Conservation (phyloP, 2,329 filamentous ascomycete genomes). For the Waltergamsia citrina region DNA sequence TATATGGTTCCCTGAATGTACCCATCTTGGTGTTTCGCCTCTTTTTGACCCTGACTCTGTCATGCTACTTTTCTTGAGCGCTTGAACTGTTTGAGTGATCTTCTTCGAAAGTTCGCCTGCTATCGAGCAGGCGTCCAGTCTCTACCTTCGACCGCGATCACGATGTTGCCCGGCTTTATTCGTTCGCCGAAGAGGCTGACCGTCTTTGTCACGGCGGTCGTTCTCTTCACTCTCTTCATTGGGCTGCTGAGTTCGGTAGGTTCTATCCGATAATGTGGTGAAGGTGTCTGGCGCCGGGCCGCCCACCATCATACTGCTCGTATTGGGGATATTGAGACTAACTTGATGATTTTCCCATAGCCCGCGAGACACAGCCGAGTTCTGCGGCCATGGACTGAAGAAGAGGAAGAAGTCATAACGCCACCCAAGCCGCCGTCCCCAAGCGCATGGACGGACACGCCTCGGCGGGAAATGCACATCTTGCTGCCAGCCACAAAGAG, state of each 20-base stretch:
- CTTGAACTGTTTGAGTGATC: too few species aligned
- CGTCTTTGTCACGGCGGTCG: neutral
- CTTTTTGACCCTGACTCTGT: too few species aligned
- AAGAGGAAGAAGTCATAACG: neutral
- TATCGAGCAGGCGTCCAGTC: too few species aligned
- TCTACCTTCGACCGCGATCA: too few species aligned
- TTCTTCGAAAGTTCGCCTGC: too few species aligned
- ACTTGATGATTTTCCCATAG: neutral
- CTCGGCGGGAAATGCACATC: conserved; percentile 10
- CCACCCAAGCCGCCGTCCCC: neutral
- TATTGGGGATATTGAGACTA: too few species aligned
- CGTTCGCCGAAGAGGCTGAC: neutral
- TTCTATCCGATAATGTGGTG: neutral
- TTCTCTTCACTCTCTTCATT: neutral
- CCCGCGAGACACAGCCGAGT: neutral
- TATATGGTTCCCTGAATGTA: too few species aligned
- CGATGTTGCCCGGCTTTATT: neutral
- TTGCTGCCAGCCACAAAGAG: conserved; percentile 15
- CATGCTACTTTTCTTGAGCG: too few species aligned
- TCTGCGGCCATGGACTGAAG: neutral
- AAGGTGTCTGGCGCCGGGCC: too few species aligned
- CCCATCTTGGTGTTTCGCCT: too few species aligned
- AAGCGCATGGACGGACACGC: neutral
- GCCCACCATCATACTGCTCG: too few species aligned
- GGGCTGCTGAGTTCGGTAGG: neutral